phyloP scores from a whole-genome alignment of 495 filamentous ascomycete species.

The Aspergillus avenaceus region DNA sequence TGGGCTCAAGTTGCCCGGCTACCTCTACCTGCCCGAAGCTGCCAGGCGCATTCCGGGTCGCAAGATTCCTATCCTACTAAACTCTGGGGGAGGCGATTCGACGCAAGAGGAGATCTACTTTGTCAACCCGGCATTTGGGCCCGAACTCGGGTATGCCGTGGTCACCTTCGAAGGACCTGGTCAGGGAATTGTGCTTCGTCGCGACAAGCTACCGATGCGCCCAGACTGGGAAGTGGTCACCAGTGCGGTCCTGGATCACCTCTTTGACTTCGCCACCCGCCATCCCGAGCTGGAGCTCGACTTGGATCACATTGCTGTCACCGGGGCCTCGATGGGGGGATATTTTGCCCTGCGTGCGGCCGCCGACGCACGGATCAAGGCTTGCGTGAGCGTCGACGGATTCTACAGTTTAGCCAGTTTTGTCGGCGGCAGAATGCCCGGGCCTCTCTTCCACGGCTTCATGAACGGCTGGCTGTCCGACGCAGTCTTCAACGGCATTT shows the following conservation, averaged over 20 bases:
- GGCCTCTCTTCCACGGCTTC: constrained; percentile 28
- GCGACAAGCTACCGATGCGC: constrained; percentile 25
- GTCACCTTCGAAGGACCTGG: constrained; percentile 49
- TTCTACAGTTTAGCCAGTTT: constrained; percentile 38
- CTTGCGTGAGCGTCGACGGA: constrained; percentile 39
- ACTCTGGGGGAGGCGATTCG: constrained; percentile 37
- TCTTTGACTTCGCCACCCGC: constrained; percentile 4
- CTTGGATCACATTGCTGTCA: constrained; percentile 30
- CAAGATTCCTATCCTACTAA: constrained; percentile 40
- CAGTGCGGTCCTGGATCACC: constrained; percentile 27
- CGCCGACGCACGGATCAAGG: constrained; percentile 37
- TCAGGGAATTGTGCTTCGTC: constrained; percentile 37
- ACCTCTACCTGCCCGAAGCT: constrained; percentile 34
- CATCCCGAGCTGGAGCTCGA: constrained; percentile 38
- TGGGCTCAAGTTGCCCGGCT: constrained; percentile 26
- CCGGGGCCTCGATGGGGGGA: constrained; percentile 40
- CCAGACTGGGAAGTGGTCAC: constrained; percentile 31
- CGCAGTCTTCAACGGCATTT: constrained; percentile 18
- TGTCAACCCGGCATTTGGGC: constrained; percentile 15
- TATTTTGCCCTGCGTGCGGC: constrained; percentile 40
- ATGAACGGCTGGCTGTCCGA: constrained; percentile 23
- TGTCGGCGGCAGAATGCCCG: constrained; percentile 22
- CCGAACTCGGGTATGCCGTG: constrained; percentile 40
- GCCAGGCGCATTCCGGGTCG: constrained; percentile 12
- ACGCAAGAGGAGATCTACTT: constrained; percentile 46